Conservation (phyloP, 2,329 filamentous ascomycete genomes). For the Amesomyces nigricolor region DNA sequence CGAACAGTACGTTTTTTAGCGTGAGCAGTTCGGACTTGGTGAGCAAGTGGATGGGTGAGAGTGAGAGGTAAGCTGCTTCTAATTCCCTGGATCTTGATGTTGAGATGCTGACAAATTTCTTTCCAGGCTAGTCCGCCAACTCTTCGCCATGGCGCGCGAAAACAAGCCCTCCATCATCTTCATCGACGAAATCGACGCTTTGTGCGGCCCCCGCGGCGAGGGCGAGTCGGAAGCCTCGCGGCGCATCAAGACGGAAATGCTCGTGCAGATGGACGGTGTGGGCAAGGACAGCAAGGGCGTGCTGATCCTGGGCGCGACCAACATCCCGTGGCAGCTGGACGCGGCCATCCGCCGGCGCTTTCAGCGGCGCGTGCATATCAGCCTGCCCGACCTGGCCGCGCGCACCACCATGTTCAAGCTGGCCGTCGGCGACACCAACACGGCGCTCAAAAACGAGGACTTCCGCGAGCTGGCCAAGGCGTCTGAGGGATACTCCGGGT, state of each 20-base stretch:
- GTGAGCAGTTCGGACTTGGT: constrained; percentile 96
- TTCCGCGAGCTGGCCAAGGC: constrained; percentile 73
- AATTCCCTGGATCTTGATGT: not conserved
- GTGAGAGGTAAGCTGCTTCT: constrained; percentile 66
- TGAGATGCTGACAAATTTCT: constrained; percentile 24
- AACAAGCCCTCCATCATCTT: constrained; percentile 98
- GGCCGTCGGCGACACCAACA: constrained; percentile 87
- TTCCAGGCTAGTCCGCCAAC: constrained; percentile 79
- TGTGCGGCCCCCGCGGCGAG: constrained; percentile 87
- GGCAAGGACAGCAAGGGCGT: constrained; percentile 93
- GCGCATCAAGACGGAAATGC: constrained; percentile 95
- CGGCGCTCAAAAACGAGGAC: constrained; percentile 70
- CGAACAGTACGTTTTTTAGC: constrained; percentile 98
- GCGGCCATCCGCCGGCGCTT: constrained; percentile 93
- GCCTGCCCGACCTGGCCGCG: constrained; percentile 78
- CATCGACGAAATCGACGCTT: constrained; percentile 95
- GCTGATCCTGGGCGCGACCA: constrained; percentile 90
- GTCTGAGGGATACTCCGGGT: constrained; percentile 91
- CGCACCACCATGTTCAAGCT: constrained; percentile 94
- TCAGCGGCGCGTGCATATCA: constrained; percentile 93
- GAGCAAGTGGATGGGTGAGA: constrained; percentile 99
- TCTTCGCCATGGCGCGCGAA: constrained; percentile 96
- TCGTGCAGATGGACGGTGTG: constrained; percentile 99
- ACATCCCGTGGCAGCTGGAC: constrained; percentile 98
- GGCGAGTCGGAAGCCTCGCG: constrained; percentile 96